Base-by-base conservation (phyloP, 495 filamentous ascomycete genomes). In the Lophiotrema nucula region DNA sequence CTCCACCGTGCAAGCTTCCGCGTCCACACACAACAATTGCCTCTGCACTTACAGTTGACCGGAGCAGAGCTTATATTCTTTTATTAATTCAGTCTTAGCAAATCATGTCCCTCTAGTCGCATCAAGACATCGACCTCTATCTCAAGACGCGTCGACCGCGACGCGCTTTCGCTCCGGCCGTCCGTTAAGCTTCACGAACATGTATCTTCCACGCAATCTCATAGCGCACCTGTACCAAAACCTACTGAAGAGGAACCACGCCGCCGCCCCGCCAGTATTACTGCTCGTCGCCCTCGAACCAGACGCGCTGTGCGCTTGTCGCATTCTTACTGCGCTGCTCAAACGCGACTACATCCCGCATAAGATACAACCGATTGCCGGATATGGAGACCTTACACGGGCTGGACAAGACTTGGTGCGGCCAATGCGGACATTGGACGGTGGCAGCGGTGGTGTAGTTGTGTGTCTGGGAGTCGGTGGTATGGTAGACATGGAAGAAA, bases 331-430 rank as follows among this genome's bases (percentile, higher is more conserved):
- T 1, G 80, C 84, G 13, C 80, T 97, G 16, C 79, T 98, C 47
- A 96, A 92, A 76, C 87, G 90, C 77, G 93, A 98, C 77, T 97
- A 92, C 69, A 95, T 98, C 62, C 86, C 87, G n/a, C 92, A 97
- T 74, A 97, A 96, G 77, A 95, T 97, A 58, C 89, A 95, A 64
- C 93, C 95, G 3, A 85, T 98, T 31, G 81, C 88, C 15, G 93
- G 93, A 27, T 97, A 97, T 84, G 85, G 83, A 60, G 93, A 97
- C 67, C 85, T 98, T 33, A 77, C 87, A 66, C 82, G 83, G 64
- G 83, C 83, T 24, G 90, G 90, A 25, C 77, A 82, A 68, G 84
- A 89, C 58, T 77, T 93, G 46, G 83, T 96, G 50, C 77, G 75
- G 44, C 89, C 88, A 8, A 92, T 95, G 90, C 87, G 85, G 74